Percentiles rank a stretch among this genome's conserved stretches.
These are phyloP conservation scores for Xylariaceae sp. DNA, from an alignment of 2,329 filamentous ascomycete species.

Conservation along the genomic window DNA sequence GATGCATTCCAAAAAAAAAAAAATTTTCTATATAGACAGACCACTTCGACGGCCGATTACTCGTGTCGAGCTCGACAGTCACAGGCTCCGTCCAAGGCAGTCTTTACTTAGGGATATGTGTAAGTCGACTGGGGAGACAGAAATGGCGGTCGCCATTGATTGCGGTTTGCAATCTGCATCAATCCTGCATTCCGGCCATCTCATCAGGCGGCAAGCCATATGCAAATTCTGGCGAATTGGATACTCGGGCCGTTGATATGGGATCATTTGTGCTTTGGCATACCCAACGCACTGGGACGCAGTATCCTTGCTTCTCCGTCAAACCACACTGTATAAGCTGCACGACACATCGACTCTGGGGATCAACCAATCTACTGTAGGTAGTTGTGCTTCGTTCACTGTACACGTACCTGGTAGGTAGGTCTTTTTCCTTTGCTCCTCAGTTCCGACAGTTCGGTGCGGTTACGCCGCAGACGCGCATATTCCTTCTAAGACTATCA, in stretches of 20 bases:
- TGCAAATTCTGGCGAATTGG: slow-evolving; percentile 23
- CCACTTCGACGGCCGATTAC: background rate
- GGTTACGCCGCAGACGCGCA: slow-evolving; percentile 27
- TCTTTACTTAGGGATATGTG: background rate
- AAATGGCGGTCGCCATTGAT: slow-evolving; percentile 18
- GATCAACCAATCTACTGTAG: slow-evolving; percentile 18
- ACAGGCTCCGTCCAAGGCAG: background rate
- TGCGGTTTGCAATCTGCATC: slow-evolving; percentile 19
- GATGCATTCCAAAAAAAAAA: background rate
- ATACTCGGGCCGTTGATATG: slow-evolving; percentile 28
- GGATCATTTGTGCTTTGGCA: slow-evolving; percentile 23
- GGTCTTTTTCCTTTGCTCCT: slow-evolving; percentile 20
- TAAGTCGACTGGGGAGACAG: slow-evolving; percentile 2
- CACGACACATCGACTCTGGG: slow-evolving; percentile 5
- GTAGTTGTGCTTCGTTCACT: slow-evolving; percentile 5
- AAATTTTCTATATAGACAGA: background rate
- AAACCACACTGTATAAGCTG: slow-evolving; percentile 24
- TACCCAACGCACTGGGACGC: slow-evolving; percentile 35
- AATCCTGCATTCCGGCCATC: slow-evolving; percentile 16
- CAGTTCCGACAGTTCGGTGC: slow-evolving; percentile 28
- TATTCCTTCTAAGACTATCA: slow-evolving; percentile 10
- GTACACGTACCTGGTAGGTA: no score
- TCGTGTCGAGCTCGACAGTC: background rate
- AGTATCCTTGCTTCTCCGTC: slow-evolving; percentile 30
- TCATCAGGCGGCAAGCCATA: slow-evolving; percentile 12